These are phyloP conservation scores for Eimeria sp. DNA, from an alignment of 169 alveolate genomes.

Conservation along the genomic window DNA sequence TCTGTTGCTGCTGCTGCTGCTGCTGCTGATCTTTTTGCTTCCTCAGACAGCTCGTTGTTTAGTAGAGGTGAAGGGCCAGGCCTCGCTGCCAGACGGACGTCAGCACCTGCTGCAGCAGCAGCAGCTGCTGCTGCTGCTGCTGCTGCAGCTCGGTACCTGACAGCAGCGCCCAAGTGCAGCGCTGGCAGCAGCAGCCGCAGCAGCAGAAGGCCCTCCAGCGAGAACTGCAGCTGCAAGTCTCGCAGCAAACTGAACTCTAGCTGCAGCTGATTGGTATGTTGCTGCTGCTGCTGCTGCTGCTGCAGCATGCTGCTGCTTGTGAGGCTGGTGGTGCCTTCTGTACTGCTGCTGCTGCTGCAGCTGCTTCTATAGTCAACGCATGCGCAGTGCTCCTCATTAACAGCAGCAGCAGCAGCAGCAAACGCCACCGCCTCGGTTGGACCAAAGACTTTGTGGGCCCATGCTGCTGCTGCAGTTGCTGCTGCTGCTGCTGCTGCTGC, in stretches of 20 bases:
- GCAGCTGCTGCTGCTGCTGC: constrained; percentile 45
- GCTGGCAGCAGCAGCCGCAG: constrained; percentile 77
- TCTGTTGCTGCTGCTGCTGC: constrained; percentile 35
- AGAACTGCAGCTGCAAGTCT: constrained; percentile 28
- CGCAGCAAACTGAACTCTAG: constrained; percentile 25
- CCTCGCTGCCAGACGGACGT: not conserved
- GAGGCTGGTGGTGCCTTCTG: not conserved
- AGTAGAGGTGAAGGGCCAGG: not conserved
- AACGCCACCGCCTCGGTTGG: not conserved
- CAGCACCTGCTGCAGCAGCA: not conserved
- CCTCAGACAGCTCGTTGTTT: not conserved
- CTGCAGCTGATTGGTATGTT: constrained; percentile 35
- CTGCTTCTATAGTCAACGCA: not conserved
- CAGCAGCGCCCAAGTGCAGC: constrained; percentile 24
- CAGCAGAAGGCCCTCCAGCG: constrained; percentile 32
- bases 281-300: constrained; percentile 22
- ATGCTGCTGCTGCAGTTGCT: constrained; percentile 53
- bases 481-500: constrained; percentile 71
- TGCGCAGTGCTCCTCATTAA: not conserved
- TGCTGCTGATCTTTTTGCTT: constrained; percentile 10
- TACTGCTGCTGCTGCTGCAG: constrained; percentile 43
- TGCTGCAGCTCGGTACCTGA: constrained; percentile 40
- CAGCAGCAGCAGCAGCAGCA: constrained; percentile 33
- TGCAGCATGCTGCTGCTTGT: not conserved
- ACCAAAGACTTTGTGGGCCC: constrained; percentile 35